These are phyloP conservation scores for Fusarium napiforme DNA, from an alignment of 2,329 filamentous ascomycete genomes.

Conservation along the genomic window DNA sequence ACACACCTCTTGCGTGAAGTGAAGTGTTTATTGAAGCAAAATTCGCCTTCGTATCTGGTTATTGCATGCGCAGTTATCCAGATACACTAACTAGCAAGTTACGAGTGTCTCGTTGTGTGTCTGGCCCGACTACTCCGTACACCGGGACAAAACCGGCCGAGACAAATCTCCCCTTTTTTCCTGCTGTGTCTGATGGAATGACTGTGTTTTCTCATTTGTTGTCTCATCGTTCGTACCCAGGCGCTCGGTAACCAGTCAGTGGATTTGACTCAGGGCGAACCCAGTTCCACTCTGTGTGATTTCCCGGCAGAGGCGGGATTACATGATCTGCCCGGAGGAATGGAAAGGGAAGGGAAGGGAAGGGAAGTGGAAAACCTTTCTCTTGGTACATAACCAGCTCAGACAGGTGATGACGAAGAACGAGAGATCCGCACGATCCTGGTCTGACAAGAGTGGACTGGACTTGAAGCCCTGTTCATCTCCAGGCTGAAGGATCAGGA, in stretches of 20 bases:
- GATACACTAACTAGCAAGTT: slow-evolving; percentile 4
- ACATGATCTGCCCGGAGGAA: slow-evolving; percentile 23
- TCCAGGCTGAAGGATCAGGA: slow-evolving; percentile 31
- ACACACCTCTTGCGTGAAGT: slow-evolving; percentile 16
- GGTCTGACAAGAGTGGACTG: slow-evolving; percentile 22
- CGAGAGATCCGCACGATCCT: slow-evolving; percentile 21
- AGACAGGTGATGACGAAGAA: slow-evolving; percentile 21
- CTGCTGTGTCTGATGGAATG: background rate
- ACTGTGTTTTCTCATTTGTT: slow-evolving; percentile 37
- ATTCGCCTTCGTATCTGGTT: slow-evolving; percentile 6
- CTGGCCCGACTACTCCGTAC: slow-evolving; percentile 4
- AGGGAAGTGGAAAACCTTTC: slow-evolving; percentile 15
- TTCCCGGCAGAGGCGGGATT: slow-evolving; percentile 32
- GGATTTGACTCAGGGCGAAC: slow-evolving; percentile 9
- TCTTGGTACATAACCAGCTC: slow-evolving; percentile 8
- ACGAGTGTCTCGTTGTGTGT: background rate
- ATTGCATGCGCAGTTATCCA: slow-evolving; percentile 23
- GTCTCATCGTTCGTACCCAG: slow-evolving; percentile 11
- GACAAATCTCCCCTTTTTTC: slow-evolving; percentile 11
- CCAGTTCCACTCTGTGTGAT: slow-evolving; percentile 7
- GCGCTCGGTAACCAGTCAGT: slow-evolving; percentile 23
- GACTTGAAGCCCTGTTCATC: slow-evolving; percentile 13
- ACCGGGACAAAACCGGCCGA: slow-evolving; percentile 13
- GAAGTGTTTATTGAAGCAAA: background rate
- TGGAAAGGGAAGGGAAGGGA: slow-evolving; percentile 9